phyloP scores from a whole-genome alignment of 805 yeast species.

The Candida piceae region DNA sequence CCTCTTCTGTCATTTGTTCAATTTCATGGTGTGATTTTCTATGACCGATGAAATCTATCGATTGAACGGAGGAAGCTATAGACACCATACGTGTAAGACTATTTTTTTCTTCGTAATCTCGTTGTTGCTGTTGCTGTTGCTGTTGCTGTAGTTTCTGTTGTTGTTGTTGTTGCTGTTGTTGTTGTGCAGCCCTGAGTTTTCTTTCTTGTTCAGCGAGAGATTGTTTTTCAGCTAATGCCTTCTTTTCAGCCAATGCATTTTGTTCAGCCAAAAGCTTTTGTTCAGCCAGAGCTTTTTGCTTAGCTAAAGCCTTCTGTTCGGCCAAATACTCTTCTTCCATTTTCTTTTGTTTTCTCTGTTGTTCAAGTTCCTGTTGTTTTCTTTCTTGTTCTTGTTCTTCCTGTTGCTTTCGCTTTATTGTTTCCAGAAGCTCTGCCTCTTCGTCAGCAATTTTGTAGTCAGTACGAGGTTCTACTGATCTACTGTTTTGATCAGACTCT shows the following conservation, averaged over 20 bases:
- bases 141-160: too few relatives aligned
- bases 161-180: too few relatives aligned
- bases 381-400: constrained; percentile 2
- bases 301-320: neutral
- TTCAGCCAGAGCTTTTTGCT: too few relatives aligned
- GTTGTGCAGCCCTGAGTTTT: too few relatives aligned
- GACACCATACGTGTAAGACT: constrained; percentile 3
- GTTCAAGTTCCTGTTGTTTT: neutral
- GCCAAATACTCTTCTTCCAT: neutral
- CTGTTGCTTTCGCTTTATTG: constrained; percentile 3
- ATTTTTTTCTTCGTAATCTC: too few relatives aligned
- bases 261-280: too few relatives aligned
- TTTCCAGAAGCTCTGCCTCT: constrained; percentile 2
- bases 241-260: too few relatives aligned
- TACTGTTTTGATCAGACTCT: constrained; percentile 2
- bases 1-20: constrained; percentile 11
- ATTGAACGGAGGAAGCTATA: constrained; percentile 13
- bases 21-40: constrained; percentile 23
- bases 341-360: neutral
- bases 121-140: too few relatives aligned
- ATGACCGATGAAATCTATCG: constrained; percentile 31
- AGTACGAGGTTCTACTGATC: too few relatives aligned
- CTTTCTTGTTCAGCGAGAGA: neutral
- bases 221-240: neutral
- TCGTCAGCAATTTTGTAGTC: constrained; percentile 2